Evolutionary conservation across 352 stramenopile genomes (phyloP), one percentile per base, ranked within the genome.

Genomic region (Heterotrichella gracilis): DNA sequence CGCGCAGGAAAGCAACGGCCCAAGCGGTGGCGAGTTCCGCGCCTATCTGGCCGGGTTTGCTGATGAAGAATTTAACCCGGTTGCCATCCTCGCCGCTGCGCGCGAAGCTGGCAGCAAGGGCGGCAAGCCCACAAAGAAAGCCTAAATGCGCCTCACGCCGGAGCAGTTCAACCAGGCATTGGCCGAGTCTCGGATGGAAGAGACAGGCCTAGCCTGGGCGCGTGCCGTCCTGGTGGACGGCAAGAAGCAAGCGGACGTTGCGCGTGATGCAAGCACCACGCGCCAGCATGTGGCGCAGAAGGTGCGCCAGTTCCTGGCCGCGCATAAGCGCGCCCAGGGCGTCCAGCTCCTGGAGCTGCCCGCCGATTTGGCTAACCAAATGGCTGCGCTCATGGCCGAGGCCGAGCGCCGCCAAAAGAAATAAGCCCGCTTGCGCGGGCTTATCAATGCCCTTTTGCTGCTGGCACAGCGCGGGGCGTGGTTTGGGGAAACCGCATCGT

Each of bases 11-110:
- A 53, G 32, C 32, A 53, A 53, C 32, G 32, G 32, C 9, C 32
- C 32, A 53, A 53, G 32, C 32, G 32, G 32, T n/a, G 32, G 32
- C 32, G 32, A 53, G 32, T 53, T 53, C 32, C 32, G 32, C 32
- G 32, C 32, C 32, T 53, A 53, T 53, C 32, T 53, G 32, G 32
- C 32, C 32, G 32, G 32, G 32, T 53, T 53, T 53, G 32, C 32
- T 53, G 32, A 53, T 53, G 32, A 53, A 53, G 32, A 53, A 53
- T 53, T 53, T 53, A 53, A 53, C 32, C 32, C 32, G 32, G 32
- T 53, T 53, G 32, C 32, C 32, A 53, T 53, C 32, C 32, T 53
- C 32, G 32, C 32, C 32, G 32, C 32, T 53, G 32, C 32, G 32
- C 32, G 32, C 32, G 32, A 53, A 53, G 32, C 32, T 53, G 32